These are phyloP conservation scores for Triticum urartu DNA, from an alignment of 176 grass and related monocot genomes.

Conservation along the genomic window DNA sequence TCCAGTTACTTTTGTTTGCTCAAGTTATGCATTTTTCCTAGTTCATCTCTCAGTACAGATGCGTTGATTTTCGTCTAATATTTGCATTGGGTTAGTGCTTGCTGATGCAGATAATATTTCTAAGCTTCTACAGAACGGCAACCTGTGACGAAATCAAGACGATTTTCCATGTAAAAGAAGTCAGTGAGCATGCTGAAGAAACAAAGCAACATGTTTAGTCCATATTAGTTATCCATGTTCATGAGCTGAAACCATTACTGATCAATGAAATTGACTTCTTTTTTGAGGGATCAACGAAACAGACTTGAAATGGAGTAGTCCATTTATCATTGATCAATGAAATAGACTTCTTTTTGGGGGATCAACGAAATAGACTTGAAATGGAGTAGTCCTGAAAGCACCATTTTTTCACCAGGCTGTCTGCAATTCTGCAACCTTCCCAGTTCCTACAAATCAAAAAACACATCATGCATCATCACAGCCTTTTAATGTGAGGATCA, in stretches of 20 bases:
- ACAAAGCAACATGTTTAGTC: not conserved
- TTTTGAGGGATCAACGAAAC: not conserved
- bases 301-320: not conserved
- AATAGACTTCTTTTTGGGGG: no score
- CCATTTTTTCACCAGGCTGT: not conserved
- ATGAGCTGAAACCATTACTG: not conserved
- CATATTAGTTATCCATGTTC: not conserved
- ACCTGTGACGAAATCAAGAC: not conserved
- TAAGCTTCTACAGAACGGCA: not conserved
- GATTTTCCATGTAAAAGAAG: not conserved
- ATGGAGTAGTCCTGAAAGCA: not conserved
- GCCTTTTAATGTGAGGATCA: not conserved
- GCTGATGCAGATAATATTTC: not conserved
- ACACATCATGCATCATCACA: not conserved
- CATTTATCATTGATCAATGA: not conserved
- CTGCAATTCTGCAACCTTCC: not conserved
- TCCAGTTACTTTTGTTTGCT: not conserved
- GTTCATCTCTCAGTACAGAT: not conserved
- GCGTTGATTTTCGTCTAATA: not conserved
- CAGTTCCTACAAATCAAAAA: not conserved
- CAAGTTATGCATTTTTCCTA: not conserved
- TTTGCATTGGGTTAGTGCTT: not conserved
- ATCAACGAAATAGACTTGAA: not conserved
- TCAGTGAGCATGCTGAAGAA: not conserved
- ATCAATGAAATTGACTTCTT: not conserved